Base-by-base conservation (phyloP, 2,329 filamentous ascomycete genomes). In the Aspergillus pseudonomiae region DNA sequence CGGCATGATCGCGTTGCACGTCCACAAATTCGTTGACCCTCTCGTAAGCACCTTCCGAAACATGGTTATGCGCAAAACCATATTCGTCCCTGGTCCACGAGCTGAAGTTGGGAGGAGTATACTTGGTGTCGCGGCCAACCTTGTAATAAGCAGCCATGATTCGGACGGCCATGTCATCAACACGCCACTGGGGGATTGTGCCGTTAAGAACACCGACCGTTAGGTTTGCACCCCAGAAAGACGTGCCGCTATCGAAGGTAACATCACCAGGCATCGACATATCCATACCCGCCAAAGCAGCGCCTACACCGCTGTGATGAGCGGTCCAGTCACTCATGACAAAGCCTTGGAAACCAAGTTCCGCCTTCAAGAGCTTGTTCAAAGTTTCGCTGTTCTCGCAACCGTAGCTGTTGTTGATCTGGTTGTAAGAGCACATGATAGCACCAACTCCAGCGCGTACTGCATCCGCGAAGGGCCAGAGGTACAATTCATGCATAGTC, bases 121-220 rank as follows among this genome's bases (percentile, higher is more conserved):
- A 75, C 67, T 76, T 71, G 48, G 75, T 75, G 61, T 87, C 85
- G 59, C 86, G 85, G 63, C 85, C 86, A 56, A 89, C 86, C 69
- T 85, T 86, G 77, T 87, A 90, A 75, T 86, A 89, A 3, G 86
- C 86, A 58, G 88, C 83, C 79, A 89, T 86, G 73, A 89, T 96
- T 70, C 95, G 89, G 78, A 93, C 90, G 6, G 88, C 92, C 90
- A 97, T 96, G 74, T 98, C 95, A 70, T 97, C 94, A 11, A 98
- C 76, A 57, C 94, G 88, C 86, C 91, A 96, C 69, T 91, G 88
- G 0, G 94, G 92, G 36, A 98, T 82, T 0, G 93, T 97, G 41
- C 94, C 94, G 74, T 98, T 97, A 70, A 96, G 79, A 6, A 97
- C 89, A 1, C 92, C 92, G 55, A 96, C 82, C 2, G 94, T 97